Evolutionary conservation across 1,139 yeast species (phyloP).

Genomic region (Blastobotrys ciferrii): DNA sequence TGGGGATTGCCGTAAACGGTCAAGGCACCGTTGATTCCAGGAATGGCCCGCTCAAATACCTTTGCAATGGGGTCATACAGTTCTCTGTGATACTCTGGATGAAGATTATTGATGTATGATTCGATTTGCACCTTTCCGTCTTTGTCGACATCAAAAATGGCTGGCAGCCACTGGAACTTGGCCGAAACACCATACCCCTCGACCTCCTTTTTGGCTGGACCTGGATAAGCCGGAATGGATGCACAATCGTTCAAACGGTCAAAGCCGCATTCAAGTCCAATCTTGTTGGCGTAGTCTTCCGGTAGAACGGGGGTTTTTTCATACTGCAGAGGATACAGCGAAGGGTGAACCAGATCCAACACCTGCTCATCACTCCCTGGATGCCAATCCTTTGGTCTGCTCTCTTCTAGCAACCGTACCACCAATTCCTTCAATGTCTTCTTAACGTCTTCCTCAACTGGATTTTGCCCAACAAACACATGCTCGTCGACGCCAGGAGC

Average conservation of each 20-base stretch:
- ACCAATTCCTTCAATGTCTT: no score
- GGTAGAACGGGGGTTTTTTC: conserved; percentile 36
- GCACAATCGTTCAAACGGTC: not conserved
- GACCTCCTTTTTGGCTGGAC: not conserved
- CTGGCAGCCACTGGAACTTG: conserved; percentile 29
- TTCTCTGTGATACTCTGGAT: conserved; percentile 34
- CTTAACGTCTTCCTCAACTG: no score
- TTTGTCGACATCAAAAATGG: conserved; percentile 21
- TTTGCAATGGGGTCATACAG: conserved; percentile 37
- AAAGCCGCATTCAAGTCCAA: not conserved
- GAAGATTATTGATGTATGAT: conserved; percentile 45
- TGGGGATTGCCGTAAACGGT: not conserved
- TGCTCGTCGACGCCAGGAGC: conserved; percentile 1
- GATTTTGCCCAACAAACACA: not conserved
- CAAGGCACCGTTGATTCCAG: conserved; percentile 37
- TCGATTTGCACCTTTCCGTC: conserved; percentile 24
- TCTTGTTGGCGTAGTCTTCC: not conserved
- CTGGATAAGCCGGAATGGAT: not conserved
- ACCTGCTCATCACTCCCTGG: conserved; percentile 37
- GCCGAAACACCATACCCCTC: not conserved
- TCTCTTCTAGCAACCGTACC: no score
- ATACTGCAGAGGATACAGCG: conserved; percentile 43
- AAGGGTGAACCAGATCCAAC: conserved; percentile 46
- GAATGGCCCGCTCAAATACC: conserved; percentile 36
- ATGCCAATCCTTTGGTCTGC: conserved; percentile 37